Percentiles rank a stretch among this genome's conserved stretches.
phyloP scores from a whole-genome alignment of 2,329 filamentous ascomycete genomes.

The Calonectria ilicicola region DNA sequence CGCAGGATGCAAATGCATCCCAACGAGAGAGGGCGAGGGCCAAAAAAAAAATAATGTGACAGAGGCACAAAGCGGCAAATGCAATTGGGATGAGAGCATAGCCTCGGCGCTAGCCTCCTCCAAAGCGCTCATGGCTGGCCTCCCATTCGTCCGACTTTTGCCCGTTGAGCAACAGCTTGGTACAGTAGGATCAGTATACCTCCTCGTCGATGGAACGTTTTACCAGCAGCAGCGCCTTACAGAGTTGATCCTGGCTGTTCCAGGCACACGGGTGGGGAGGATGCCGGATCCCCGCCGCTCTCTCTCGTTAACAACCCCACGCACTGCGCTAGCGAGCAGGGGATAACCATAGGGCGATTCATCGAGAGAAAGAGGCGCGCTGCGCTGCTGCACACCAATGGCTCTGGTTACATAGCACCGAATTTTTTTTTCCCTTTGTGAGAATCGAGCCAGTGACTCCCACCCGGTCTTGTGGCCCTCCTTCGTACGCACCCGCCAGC shows the following conservation, averaged over 20 bases:
- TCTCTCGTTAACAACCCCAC: background rate
- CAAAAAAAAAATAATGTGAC: background rate
- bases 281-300: background rate
- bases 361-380: no score
- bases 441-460: background rate
- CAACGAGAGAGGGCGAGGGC: background rate
- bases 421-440: no score
- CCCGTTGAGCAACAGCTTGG: background rate
- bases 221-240: constrained; percentile 1
- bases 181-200: constrained; percentile 1
- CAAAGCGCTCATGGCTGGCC: background rate
- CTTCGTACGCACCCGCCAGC: background rate
- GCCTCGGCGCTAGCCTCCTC: background rate
- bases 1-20: background rate
- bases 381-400: no score
- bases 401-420: no score
- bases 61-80: background rate
- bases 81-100: background rate
- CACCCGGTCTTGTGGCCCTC: background rate
- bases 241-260: background rate
- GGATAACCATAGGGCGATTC: background rate
- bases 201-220: constrained; percentile 3
- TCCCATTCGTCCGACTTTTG: background rate
- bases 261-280: constrained; percentile 19
- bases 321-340: background rate